A percentile compares a stretch with the other conserved stretches of the same genome.
phyloP scores from a whole-genome alignment of 163 green algal species.

The Chloroidium sp. region DNA sequence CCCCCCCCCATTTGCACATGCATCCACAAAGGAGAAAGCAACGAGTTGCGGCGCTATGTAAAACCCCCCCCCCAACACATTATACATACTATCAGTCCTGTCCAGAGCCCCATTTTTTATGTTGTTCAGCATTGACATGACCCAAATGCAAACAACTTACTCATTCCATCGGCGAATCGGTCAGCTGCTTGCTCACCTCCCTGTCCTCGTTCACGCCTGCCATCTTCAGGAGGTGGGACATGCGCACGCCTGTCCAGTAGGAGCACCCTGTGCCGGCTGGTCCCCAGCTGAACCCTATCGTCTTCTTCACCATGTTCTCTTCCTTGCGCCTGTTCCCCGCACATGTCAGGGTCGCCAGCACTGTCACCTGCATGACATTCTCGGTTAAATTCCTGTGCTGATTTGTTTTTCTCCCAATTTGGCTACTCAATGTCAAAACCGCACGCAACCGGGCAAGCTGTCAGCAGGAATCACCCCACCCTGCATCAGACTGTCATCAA shows the following conservation, averaged over 20 bases:
- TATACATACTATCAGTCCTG: no score
- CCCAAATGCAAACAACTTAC: no score
- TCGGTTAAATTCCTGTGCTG: neutral
- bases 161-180: no score
- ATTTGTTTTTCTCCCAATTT: no score
- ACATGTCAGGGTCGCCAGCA: constrained; percentile 73
- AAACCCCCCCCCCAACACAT: no score
- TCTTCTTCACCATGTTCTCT: constrained; percentile 98
- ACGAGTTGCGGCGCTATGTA: no score
- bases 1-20: no score
- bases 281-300: constrained; percentile 95
- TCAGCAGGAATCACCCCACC: neutral
- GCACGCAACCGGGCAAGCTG: neutral
- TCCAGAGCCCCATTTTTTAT: no score
- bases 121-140: no score
- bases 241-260: constrained; percentile 79
- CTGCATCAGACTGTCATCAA: no score
- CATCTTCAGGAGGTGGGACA: constrained; percentile 71
- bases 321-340: constrained; percentile 93
- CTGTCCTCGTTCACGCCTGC: constrained; percentile 74
- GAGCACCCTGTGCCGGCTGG: constrained; percentile 47
- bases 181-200: constrained; percentile 17
- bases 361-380: constrained; percentile 55
- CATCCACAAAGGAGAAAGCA: no score
- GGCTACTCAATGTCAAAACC: neutral